Evolutionary conservation across 139 green algal species (phyloP), one percentile per base, ranked within the genome.

Genomic region (Ostreobium quekettii): DNA sequence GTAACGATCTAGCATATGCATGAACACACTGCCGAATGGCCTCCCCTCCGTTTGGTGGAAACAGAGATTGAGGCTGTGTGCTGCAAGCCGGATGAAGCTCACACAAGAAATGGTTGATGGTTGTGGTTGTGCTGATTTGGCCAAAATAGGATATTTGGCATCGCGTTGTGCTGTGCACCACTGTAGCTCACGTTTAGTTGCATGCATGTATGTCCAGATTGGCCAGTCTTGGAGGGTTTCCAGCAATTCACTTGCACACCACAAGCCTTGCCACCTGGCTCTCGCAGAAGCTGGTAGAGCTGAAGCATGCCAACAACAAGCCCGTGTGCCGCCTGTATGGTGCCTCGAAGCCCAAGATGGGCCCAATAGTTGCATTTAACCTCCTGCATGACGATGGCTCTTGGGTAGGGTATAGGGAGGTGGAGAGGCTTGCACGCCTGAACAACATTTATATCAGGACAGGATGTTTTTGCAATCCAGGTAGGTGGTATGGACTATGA

Each of bases 401-500:
- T 24, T 89, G 58, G 36, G 82, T 96, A 42, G 89, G 91, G 1
- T 83, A 91, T 69, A 75, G 73, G 47, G 80, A 81, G 71, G 76
- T 85, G 47, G 73, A 81, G 32, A 80, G 77, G 35, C 73, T 97
- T 53, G 91, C 90, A 19, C 76, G 36, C 0, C 71, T 91, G 57
- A 62, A 78, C 33, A 60, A 79, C 57, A 86, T 96, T 37, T 36
- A 73, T 5, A 77, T 96, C 47, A 79, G 92, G 36, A 82, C 80
- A 8, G 91, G 91, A 46, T 91, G 84, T 76, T 89, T 95, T 72
- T 97, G 91, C 75, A 97, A 97, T 76, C 92, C 91, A 8, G 91
- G 91, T 2, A 82, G 83, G 6, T 86, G 79, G 80, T 75, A 0
- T 86, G 80, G 47, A 65, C 49, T 0, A 36, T 71, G 32, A 74